Percentiles rank a stretch among this genome's conserved stretches.
Conservation (phyloP, 805 yeast species). For the Metschnikowia arizonensis region DNA sequence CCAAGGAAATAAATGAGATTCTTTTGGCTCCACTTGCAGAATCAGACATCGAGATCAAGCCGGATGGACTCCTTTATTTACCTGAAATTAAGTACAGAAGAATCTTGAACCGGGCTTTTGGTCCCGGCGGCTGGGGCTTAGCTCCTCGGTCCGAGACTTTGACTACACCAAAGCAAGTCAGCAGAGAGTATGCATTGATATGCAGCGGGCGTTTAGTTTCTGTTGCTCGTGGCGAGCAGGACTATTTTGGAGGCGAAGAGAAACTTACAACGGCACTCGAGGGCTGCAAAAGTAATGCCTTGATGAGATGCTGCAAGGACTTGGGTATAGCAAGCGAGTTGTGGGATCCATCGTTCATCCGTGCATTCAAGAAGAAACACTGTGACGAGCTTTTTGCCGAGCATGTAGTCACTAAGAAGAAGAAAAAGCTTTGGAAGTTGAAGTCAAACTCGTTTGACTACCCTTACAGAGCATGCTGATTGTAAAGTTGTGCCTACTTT, state of each 20-base stretch:
- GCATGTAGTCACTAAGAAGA: constrained; percentile 73
- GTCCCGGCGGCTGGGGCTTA: constrained; percentile 98
- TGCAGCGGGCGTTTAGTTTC: constrained; percentile 86
- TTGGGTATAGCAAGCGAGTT: constrained; percentile 93
- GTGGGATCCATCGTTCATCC: constrained; percentile 93
- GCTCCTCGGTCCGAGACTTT: constrained; percentile 88
- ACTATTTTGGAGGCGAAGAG: constrained; percentile 73
- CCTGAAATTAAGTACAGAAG: constrained; percentile 96
- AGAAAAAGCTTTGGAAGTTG: constrained; percentile 85
- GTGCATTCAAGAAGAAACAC: constrained; percentile 35
- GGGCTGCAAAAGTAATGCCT: constrained; percentile 93
- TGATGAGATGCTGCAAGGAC: constrained; percentile 98
- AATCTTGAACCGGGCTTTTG: constrained; percentile 83
- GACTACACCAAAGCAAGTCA: constrained; percentile 68
- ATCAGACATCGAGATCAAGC: constrained; percentile 86
- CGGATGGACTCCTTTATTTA: constrained; percentile 86
- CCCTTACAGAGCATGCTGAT: constrained; percentile 56
- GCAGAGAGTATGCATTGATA: constrained; percentile 85
- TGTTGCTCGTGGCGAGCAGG: constrained; percentile 94
- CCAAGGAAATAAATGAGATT: constrained; percentile 53
- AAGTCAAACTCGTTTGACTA: constrained; percentile 79
- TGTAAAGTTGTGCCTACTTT: neutral
- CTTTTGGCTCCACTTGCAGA: constrained; percentile 59
- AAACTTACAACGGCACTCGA: constrained; percentile 95
- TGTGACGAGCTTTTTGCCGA: constrained; percentile 87